Evolutionary conservation across 495 filamentous ascomycete species (phyloP).

Genomic region (Friedmanniomyces simplex): DNA sequence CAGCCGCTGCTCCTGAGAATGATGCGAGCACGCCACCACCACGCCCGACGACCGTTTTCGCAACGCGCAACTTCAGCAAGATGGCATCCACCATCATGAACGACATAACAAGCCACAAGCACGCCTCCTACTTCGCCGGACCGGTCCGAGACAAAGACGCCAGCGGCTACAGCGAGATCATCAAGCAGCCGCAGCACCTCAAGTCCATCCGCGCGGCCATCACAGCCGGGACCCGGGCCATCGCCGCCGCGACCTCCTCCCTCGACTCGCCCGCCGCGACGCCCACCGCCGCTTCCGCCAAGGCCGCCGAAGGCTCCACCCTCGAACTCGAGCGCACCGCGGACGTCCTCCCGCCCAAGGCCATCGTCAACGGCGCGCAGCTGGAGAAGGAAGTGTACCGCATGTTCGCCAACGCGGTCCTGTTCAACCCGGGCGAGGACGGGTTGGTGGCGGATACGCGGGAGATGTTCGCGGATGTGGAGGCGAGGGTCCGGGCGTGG

Average conservation of each 20-base stretch:
- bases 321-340: slow-evolving; percentile 59
- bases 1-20: neutral
- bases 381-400: slow-evolving; percentile 92
- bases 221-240: slow-evolving; percentile 62
- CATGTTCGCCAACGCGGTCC: slow-evolving; percentile 95
- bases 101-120: slow-evolving; percentile 72
- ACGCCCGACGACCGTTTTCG: slow-evolving; percentile 22
- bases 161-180: slow-evolving; percentile 77
- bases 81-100: slow-evolving; percentile 72
- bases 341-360: slow-evolving; percentile 74
- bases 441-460: slow-evolving; percentile 71
- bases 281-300: slow-evolving; percentile 35
- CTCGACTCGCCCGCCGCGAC: slow-evolving; percentile 29
- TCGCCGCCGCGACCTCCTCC: slow-evolving; percentile 45
- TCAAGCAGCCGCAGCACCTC: slow-evolving; percentile 78
- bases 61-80: slow-evolving; percentile 58
- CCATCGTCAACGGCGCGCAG: slow-evolving; percentile 88
- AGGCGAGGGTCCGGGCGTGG: slow-evolving; percentile 51
- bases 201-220: slow-evolving; percentile 77
- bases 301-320: slow-evolving; percentile 36
- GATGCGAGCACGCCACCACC: slow-evolving; percentile 9
- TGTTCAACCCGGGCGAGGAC: slow-evolving; percentile 88
- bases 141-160: slow-evolving; percentile 78
- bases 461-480: slow-evolving; percentile 73
- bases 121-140: slow-evolving; percentile 75